Conservation (phyloP, 2,329 filamentous ascomycete species). For the Xylariaceae sp. region DNA sequence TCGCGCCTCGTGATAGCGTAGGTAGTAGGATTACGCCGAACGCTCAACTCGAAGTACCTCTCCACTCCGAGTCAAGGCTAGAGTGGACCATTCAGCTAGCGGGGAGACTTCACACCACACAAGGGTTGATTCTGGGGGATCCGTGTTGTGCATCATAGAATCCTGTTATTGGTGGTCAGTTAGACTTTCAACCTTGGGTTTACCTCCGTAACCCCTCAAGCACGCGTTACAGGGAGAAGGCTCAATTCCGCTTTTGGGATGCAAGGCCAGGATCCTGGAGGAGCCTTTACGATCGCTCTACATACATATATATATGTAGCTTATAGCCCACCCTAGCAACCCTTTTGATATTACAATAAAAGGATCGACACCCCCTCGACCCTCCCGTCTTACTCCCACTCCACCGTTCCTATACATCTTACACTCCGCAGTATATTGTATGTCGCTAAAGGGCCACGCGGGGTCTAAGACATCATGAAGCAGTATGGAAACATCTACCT, state of each 20-base stretch:
- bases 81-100: not conserved
- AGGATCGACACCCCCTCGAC: slow-evolving; percentile 13
- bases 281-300: slow-evolving; percentile 1
- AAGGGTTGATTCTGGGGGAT: not conserved
- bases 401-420: slow-evolving; percentile 5
- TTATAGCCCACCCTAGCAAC: slow-evolving; percentile 12
- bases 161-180: not conserved
- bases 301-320: slow-evolving; percentile 6
- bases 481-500: slow-evolving; percentile 46
- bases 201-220: slow-evolving; percentile 5
- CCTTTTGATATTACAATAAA: slow-evolving; percentile 23
- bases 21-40: not conserved
- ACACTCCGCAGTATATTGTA: slow-evolving; percentile 1
- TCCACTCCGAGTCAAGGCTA: not conserved
- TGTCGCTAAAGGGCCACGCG: slow-evolving; percentile 28
- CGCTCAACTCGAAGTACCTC: not conserved
- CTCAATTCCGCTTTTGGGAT: slow-evolving; percentile 25
- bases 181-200: not conserved
- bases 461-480: slow-evolving; percentile 34
- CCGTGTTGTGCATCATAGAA: not conserved
- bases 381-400: slow-evolving; percentile 4
- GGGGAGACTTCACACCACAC: not conserved
- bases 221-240: slow-evolving; percentile 14
- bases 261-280: slow-evolving; percentile 13
- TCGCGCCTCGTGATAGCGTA: not conserved